Base-by-base conservation (phyloP, 805 yeast species). In the Schwanniomyces sp. region DNA sequence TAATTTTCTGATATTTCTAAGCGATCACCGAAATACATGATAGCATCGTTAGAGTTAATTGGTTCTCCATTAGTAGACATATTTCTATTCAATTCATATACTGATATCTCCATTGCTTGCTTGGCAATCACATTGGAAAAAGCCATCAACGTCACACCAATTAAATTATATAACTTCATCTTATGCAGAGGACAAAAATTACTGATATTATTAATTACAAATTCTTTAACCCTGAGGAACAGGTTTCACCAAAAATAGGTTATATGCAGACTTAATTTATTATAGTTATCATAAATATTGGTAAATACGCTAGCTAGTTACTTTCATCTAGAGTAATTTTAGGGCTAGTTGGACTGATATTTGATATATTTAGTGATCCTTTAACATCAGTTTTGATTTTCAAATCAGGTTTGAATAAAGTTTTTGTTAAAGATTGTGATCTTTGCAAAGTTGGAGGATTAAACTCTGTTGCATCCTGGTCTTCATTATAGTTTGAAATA, bases 11-110 rank as follows among this genome's bases (percentile, higher is more conserved):
- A 66, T 21, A 73, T 66, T 18, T 68, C 78, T 44, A 75, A 66
- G 47, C 67, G 70, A 52, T 77, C 80, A 34, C 80, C 75, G 51
- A 79, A 67, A 54, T 73, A 75, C 46, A 70, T 57, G 28, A 69
- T 58, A 2, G 79, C 74, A 43, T 71, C 72, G 16, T 44, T 28
- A 7, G 41, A 36, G 7, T 40, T 38, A 16, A 45, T 45, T 16
- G 38, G 30, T 8, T 43, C 44, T n/a, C 27, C 28, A 24, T 21
- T 17, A 30, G 41, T 34, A 12, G 38, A 16, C 7, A 14, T 14
- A 14, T 16, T 17, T 10, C 41, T 28, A 37, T 40, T 45, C n/a
- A 52, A 50, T 45, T 49, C 45, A 43, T 40, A 49, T 8, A 47
- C 50, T 7, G 44, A 38, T 24, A 48, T 36, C 11, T 39, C 41